Evolutionary conservation across 1,284 basidiomycete species (phyloP).

Genomic region (Leccinum angustisporum): DNA sequence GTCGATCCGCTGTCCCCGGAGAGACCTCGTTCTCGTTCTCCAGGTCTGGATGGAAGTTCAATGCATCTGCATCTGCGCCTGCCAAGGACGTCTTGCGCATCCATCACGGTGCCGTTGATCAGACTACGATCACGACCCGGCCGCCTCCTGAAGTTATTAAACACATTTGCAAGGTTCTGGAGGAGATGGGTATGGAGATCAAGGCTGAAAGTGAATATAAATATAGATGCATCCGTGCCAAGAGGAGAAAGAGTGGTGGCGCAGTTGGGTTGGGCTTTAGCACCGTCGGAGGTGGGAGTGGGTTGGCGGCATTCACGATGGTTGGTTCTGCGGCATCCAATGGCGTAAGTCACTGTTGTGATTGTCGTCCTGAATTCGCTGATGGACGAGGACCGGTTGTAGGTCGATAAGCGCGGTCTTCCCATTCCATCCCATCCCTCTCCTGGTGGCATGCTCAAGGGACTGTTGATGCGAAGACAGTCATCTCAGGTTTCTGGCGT

Average conservation of each 20-base stretch:
- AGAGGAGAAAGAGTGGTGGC: slow-evolving; percentile 59
- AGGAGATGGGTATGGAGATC: slow-evolving; percentile 90
- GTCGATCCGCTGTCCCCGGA: slow-evolving; percentile 21
- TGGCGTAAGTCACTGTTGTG: slow-evolving; percentile 53
- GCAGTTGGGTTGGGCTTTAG: slow-evolving; percentile 43
- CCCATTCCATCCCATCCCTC: slow-evolving; percentile 74
- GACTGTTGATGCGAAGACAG: slow-evolving; percentile 83
- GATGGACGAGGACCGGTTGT: slow-evolving; percentile 9
- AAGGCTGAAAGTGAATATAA: slow-evolving; percentile 87
- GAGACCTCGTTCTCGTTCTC: slow-evolving; percentile 36
- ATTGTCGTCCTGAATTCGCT: slow-evolving; percentile 2
- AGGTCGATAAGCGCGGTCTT: slow-evolving; percentile 83
- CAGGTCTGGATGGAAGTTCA: slow-evolving; percentile 34
- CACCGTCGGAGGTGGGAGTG: slow-evolving; percentile 41
- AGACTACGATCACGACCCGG: slow-evolving; percentile 85
- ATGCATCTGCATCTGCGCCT: slow-evolving; percentile 30
- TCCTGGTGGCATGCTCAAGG: slow-evolving; percentile 78
- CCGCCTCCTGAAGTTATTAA: slow-evolving; percentile 86
- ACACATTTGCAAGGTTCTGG: slow-evolving; percentile 78
- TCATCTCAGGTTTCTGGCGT: slow-evolving; percentile 68
- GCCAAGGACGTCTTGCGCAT: slow-evolving; percentile 68
- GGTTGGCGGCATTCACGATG: slow-evolving; percentile 74
- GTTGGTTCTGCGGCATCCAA: slow-evolving; percentile 77
- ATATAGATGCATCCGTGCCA: slow-evolving; percentile 76
- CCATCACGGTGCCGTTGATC: slow-evolving; percentile 93